Conservation (phyloP, 2,329 filamentous ascomycete genomes). For the Beauveria bassiana region DNA sequence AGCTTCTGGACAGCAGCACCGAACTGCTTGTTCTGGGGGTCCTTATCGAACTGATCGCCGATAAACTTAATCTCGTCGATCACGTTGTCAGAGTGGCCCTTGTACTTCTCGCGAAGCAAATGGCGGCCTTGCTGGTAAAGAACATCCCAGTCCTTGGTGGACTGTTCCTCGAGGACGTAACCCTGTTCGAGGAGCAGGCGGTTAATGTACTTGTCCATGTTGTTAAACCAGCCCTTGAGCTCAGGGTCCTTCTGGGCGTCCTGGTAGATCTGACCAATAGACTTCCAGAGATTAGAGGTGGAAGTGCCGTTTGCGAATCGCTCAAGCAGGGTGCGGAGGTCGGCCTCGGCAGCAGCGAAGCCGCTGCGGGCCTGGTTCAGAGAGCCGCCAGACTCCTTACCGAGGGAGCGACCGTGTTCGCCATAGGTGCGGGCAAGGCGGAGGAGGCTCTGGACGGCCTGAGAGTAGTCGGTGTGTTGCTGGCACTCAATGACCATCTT, state of each 20-base stretch:
- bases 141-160: constrained; percentile 72
- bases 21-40: constrained; percentile 79
- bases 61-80: constrained; percentile 88
- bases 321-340: constrained; percentile 77
- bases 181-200: constrained; percentile 82
- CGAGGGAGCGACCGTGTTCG: constrained; percentile 60
- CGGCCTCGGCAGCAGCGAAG: constrained; percentile 65
- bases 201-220: constrained; percentile 69
- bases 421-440: constrained; percentile 78
- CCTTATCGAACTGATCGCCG: constrained; percentile 79
- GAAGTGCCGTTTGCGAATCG: constrained; percentile 95
- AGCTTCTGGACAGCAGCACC: constrained; percentile 69
- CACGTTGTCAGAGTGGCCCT: constrained; percentile 74
- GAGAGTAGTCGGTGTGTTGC: constrained; percentile 86
- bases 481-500: constrained; percentile 98
- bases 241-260: constrained; percentile 84
- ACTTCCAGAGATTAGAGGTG: constrained; percentile 73
- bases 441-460: constrained; percentile 83
- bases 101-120: constrained; percentile 83
- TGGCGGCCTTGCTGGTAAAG: constrained; percentile 81
- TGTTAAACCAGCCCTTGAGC: constrained; percentile 82
- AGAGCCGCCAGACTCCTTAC: constrained; percentile 56
- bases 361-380: constrained; percentile 66
- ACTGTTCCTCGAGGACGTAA: constrained; percentile 76
- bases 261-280: constrained; percentile 76